Evolutionary conservation across 1,284 basidiomycete genomes (phyloP), one percentile per base, ranked within the genome.

Genomic region (Vanrija pseudolonga): DNA sequence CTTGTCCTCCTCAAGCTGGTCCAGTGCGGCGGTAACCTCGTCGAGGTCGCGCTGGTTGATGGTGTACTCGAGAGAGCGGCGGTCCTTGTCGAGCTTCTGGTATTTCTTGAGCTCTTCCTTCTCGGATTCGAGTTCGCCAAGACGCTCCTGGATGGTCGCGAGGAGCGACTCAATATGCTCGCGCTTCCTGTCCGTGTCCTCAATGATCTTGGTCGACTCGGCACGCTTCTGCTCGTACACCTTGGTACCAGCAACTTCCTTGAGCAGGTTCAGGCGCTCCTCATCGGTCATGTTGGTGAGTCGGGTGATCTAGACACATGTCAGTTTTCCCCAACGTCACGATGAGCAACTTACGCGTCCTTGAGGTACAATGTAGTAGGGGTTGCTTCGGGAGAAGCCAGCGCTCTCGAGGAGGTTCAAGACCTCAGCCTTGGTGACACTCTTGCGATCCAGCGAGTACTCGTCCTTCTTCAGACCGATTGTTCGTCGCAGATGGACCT

Each of bases 391-490:
- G 73, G 89, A 93, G 79, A 99, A 99, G 3, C 96, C 95, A 0
- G 96, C 96, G 65, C 86, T 89, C 74, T 97, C 93, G 24, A 97
- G 82, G 18, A 97, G 79, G 68, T 90, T 94, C 90, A 95, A 94
- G 22, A 99, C 91, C 66, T 99, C 96, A 6, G 92, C 93, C 76
- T 97, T 98, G 74, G 86, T 90, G 0, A 90, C 89, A 38, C 67
- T 70, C 79, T 97, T 98, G 78, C 89, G 87, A 78, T 99, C 96
- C 44, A 98, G 81, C 62, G 89, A 90, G 78, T 98, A 99, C 77
- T 98, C 96, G 71, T 98, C 96, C 79, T 98, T 98, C 81, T 98
- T 98, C 47, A 93, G 77, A 59, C 96, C 96, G 56, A 99, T 98
- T 2, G 96, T 98, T 41, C 93, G 83, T 6, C 93, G 84, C 4